A percentile compares a stretch with the other conserved stretches of the same genome.
These are phyloP conservation scores for Dovyalis caffra DNA, from an alignment of 345 rosid genomes.

Conservation along the genomic window DNA sequence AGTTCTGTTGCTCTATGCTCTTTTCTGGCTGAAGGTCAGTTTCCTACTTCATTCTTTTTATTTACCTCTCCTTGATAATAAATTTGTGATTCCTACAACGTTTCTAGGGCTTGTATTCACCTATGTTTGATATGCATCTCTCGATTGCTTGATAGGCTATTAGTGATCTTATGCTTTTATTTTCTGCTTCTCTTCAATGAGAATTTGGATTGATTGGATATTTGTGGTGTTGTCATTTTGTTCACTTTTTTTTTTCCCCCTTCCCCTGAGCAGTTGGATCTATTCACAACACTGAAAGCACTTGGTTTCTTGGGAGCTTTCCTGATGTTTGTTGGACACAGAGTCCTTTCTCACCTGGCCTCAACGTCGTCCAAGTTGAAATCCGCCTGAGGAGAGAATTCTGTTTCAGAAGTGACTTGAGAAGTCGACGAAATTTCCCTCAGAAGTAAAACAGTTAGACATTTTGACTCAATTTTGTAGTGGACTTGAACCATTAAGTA, in stretches of 20 bases:
- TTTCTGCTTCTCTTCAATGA: not conserved
- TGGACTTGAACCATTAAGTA: not conserved
- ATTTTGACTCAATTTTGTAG: constrained; percentile 23
- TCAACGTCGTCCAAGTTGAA: constrained; percentile 78
- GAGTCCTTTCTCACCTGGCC: constrained; percentile 76
- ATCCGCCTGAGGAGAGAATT: constrained; percentile 38
- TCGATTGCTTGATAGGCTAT: not conserved
- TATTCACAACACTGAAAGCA: constrained; percentile 79
- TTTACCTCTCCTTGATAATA: not conserved
- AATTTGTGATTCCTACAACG: not conserved
- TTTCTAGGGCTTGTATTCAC: not conserved
- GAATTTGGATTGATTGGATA: not conserved
- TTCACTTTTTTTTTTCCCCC: not conserved
- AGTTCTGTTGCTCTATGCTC: constrained; percentile 72
- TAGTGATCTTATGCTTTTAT: not conserved
- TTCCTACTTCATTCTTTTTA: not conserved
- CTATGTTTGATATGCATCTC: not conserved
- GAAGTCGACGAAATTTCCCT: not conserved
- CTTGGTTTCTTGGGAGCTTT: constrained; percentile 78
- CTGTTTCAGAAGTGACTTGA: not conserved
- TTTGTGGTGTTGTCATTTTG: not conserved
- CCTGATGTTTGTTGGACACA: constrained; percentile 82
- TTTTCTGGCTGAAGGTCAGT: constrained; percentile 95
- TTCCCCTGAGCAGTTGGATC: constrained; percentile 64
- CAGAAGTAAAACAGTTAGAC: not conserved